Percentiles rank a stretch among this genome's conserved stretches.
Evolutionary conservation across 2,329 filamentous ascomycete genomes (phyloP).

Genomic region (Colletotrichum chlorophyti): DNA sequence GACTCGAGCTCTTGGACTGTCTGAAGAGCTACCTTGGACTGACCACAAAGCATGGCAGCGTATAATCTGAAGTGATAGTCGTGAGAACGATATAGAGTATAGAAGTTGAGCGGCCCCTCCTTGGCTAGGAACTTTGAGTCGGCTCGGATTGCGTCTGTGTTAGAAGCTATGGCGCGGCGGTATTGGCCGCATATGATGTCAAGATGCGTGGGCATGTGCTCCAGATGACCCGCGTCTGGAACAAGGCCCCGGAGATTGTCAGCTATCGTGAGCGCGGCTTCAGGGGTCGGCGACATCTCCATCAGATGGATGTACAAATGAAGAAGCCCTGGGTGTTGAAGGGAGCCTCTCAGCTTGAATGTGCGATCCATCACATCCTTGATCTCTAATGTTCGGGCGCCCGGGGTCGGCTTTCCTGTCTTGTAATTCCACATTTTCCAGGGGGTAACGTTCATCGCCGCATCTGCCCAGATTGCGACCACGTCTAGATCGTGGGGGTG

Average conservation of each 20-base stretch:
- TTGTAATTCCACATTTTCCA: conserved; percentile 52
- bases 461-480: conserved; percentile 45
- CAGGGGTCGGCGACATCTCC: conserved; percentile 76
- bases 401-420: conserved; percentile 35
- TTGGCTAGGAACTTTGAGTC: conserved; percentile 70
- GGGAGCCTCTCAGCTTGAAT: conserved; percentile 54
- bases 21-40: conserved; percentile 66
- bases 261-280: conserved; percentile 65
- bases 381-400: conserved; percentile 33
- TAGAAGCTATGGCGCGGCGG: conserved; percentile 68
- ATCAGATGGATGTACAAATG: conserved; percentile 81
- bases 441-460: conserved; percentile 56
- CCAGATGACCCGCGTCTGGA: conserved; percentile 73
- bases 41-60: conserved; percentile 78
- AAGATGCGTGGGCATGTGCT: conserved; percentile 81
- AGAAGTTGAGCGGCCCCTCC: conserved; percentile 72
- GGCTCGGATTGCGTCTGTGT: conserved; percentile 69
- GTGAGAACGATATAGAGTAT: conserved; percentile 78
- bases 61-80: conserved; percentile 80
- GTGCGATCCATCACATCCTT: conserved; percentile 49
- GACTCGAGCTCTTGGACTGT: conserved; percentile 65
- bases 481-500: conserved; percentile 49
- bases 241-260: conserved; percentile 69
- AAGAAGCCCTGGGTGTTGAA: conserved; percentile 71
- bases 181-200: conserved; percentile 79